Percentiles rank a stretch among this genome's conserved stretches.
These are phyloP conservation scores for Theobroma cacao DNA, from an alignment of 345 rosid species.

Conservation along the genomic window DNA sequence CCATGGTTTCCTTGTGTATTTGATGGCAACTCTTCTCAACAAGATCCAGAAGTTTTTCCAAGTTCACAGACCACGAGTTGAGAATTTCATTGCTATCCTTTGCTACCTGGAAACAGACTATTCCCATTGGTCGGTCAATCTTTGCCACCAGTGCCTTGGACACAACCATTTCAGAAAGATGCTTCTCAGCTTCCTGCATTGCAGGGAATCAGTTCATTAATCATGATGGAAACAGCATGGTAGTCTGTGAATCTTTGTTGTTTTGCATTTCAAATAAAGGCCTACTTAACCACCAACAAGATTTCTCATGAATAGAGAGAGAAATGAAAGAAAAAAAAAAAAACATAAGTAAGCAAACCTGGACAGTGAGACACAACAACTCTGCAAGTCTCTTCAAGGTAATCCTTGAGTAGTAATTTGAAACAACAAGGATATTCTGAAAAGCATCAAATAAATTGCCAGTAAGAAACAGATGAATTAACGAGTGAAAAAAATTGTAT, in stretches of 20 bases:
- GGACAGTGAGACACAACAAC: constrained; percentile 76
- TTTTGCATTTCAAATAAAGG: not conserved
- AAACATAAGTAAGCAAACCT: constrained; percentile 34
- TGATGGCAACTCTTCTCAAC: constrained; percentile 96
- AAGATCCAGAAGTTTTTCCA: constrained; percentile 96
- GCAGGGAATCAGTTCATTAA: not conserved
- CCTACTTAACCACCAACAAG: not conserved
- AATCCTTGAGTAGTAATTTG: constrained; percentile 90
- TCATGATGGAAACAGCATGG: not conserved
- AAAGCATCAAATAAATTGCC: constrained; percentile 21
- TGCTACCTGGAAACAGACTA: constrained; percentile 70
- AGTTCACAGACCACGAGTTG: constrained; percentile 80
- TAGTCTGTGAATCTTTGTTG: not conserved
- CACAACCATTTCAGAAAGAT: constrained; percentile 98
- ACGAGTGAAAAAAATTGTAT: constrained; percentile 4
- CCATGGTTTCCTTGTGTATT: constrained; percentile 95
- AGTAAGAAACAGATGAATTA: not conserved
- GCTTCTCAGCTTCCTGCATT: constrained; percentile 87
- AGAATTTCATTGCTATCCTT: constrained; percentile 93
- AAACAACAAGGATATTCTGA: constrained; percentile 97
- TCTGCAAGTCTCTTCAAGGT: constrained; percentile 86
- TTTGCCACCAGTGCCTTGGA: constrained; percentile 88
- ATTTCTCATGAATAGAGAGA: not conserved
- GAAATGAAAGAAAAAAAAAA: not conserved
- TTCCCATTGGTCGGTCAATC: constrained; percentile 83